Evolutionary conservation across 345 rosid genomes (phyloP).

Genomic region (Toxicodendron radicans): DNA sequence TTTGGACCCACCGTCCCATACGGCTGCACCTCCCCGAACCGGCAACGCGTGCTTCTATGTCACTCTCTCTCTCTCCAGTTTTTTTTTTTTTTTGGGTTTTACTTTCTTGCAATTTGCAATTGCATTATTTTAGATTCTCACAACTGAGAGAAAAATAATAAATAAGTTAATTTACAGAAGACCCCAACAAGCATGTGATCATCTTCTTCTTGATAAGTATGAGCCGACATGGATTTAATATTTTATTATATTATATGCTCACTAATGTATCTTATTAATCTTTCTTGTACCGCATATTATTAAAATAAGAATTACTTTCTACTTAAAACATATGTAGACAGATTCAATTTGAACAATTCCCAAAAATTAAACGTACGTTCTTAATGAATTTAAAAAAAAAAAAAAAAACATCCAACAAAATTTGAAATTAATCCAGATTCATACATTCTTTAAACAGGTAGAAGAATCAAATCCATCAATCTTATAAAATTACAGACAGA

Average conservation of each 20-base stretch:
- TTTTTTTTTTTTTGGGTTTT: slow-evolving; percentile 15
- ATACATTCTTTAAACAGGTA: no score
- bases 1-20: slow-evolving; percentile 73
- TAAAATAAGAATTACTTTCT: no score
- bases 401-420: no score
- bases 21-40: slow-evolving; percentile 68
- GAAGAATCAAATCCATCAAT: no score
- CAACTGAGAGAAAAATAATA: background rate
- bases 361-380: no score
- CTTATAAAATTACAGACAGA: background rate
- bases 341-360: no score
- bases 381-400: no score
- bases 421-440: no score
- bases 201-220: slow-evolving; percentile 27
- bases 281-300: background rate
- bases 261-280: no score
- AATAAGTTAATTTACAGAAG: background rate
- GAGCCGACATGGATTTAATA: slow-evolving; percentile 25
- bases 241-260: slow-evolving; percentile 3
- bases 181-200: slow-evolving; percentile 35
- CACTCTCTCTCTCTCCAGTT: slow-evolving; percentile 31
- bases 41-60: slow-evolving; percentile 82
- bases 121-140: slow-evolving; percentile 23
- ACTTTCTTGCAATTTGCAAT: slow-evolving; percentile 10
- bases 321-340: no score